phyloP scores from a whole-genome alignment of 192 early-diverging fungal genomes.

The Coemansia sp. region DNA sequence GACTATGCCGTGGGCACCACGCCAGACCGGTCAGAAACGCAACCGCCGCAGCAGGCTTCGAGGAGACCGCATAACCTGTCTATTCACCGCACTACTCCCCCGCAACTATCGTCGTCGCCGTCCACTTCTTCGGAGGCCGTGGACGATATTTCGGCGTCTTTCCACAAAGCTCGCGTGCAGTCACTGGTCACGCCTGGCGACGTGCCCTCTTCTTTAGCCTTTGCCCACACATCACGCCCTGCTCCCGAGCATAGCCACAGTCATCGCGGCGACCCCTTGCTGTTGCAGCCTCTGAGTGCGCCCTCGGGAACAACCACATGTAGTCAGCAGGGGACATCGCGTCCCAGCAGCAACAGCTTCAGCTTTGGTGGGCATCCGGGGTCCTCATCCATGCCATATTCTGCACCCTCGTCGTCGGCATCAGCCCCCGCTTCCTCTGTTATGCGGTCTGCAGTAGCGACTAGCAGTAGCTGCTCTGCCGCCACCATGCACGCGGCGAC shows the following conservation, averaged over 20 bases:
- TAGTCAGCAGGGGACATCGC: conserved; percentile 12
- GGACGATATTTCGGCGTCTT: conserved; percentile 33
- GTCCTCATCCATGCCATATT: neutral
- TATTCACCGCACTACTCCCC: neutral
- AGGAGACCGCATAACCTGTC: conserved; percentile 6
- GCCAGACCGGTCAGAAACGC: neutral
- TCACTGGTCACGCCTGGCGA: conserved; percentile 26
- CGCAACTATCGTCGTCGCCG: conserved; percentile 1
- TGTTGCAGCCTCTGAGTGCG: conserved; percentile 31
- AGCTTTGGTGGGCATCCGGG: conserved; percentile 10
- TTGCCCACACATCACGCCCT: conserved; percentile 17
- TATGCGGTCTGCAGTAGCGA: conserved; percentile 19
- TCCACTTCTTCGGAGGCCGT: conserved; percentile 7
- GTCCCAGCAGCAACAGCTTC: conserved; percentile 49
- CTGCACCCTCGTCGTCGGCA: conserved; percentile 16
- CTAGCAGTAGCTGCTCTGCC: neutral
- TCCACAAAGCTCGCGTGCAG: conserved; percentile 52
- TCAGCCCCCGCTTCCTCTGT: conserved; percentile 45
- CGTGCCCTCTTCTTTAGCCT: conserved; percentile 12
- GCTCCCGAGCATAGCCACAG: conserved; percentile 21
- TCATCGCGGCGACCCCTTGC: conserved; percentile 14
- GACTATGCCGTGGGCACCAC: conserved; percentile 10
- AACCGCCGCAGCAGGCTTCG: neutral
- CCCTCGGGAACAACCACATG: neutral
- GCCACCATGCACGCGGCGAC: neutral